A percentile compares a stretch with the other conserved stretches of the same genome.
Evolutionary conservation across 2,329 filamentous ascomycete genomes (phyloP).

Genomic region (Cercospora sojina): DNA sequence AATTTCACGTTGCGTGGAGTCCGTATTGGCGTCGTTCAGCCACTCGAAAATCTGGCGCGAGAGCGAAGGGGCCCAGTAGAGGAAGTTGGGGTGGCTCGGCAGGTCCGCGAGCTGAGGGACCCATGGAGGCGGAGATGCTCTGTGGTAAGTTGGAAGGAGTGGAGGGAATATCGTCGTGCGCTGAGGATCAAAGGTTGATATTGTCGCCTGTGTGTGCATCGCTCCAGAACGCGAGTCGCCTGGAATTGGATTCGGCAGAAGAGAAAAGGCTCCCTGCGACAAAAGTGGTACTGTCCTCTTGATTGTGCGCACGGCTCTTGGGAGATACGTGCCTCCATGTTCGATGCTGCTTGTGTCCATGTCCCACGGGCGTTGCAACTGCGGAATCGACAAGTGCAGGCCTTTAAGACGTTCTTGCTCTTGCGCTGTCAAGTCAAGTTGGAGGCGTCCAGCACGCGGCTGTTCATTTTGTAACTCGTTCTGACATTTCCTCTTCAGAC

Average conservation of each 20-base stretch:
- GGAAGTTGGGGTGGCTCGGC: neutral
- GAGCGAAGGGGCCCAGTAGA: neutral
- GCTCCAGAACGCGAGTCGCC: neutral
- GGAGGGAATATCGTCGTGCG: neutral
- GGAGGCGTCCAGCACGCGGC: neutral
- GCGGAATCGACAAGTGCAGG: neutral
- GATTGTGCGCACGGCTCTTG: neutral
- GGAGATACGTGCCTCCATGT: neutral
- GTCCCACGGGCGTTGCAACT: neutral
- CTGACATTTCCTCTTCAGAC: constrained; percentile 4
- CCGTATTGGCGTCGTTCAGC: constrained; percentile 1
- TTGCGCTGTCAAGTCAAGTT: neutral
- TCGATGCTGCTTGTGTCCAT: neutral
- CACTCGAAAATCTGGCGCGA: constrained; percentile 1
- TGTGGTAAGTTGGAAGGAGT: constrained; percentile 8
- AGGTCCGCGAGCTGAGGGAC: neutral
- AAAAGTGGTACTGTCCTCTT: neutral
- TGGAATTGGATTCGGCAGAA: neutral
- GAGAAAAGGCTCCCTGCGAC: neutral
- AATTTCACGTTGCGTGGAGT: neutral
- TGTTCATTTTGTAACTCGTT: neutral
- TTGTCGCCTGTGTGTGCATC: neutral
- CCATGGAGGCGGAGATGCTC: constrained; percentile 3
- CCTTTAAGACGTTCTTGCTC: neutral
- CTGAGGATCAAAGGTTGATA: neutral